These are phyloP conservation scores for Fusarium veterinarium DNA, from an alignment of 2,329 filamentous ascomycete species.

Conservation along the genomic window DNA sequence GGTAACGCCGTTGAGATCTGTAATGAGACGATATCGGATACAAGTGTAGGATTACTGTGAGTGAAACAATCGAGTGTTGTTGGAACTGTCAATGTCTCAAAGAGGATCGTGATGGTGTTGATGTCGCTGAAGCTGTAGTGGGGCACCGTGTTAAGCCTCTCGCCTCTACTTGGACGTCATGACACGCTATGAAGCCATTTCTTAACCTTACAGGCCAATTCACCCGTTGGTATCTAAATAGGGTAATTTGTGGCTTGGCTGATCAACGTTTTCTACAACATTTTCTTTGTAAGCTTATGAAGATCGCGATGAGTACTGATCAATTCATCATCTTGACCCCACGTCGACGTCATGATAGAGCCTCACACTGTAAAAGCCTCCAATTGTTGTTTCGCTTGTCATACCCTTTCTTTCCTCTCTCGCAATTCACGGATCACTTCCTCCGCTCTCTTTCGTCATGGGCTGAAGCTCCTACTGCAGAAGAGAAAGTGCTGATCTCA, in stretches of 20 bases:
- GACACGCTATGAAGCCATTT: background rate
- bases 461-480: conserved; percentile 4
- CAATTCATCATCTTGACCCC: conserved; percentile 38
- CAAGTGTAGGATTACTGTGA: conserved; percentile 36
- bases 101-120: conserved; percentile 8
- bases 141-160: conserved; percentile 5
- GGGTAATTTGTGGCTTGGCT: background rate
- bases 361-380: conserved; percentile 11
- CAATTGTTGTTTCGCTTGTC: conserved; percentile 18
- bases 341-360: conserved; percentile 38
- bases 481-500: conserved; percentile 14
- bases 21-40: conserved; percentile 2
- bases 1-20: conserved; percentile 11
- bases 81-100: background rate
- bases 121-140: conserved; percentile 7
- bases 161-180: conserved; percentile 16
- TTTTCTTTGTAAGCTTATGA: conserved; percentile 8
- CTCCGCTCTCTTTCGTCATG: conserved; percentile 39
- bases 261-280: background rate
- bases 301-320: conserved; percentile 25
- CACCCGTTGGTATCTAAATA: background rate
- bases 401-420: conserved; percentile 2
- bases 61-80: background rate
- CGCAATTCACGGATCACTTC: conserved; percentile 23
- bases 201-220: background rate